These are phyloP conservation scores for Trypethelium eluteriae DNA, from an alignment of 495 filamentous ascomycete species.

Conservation along the genomic window DNA sequence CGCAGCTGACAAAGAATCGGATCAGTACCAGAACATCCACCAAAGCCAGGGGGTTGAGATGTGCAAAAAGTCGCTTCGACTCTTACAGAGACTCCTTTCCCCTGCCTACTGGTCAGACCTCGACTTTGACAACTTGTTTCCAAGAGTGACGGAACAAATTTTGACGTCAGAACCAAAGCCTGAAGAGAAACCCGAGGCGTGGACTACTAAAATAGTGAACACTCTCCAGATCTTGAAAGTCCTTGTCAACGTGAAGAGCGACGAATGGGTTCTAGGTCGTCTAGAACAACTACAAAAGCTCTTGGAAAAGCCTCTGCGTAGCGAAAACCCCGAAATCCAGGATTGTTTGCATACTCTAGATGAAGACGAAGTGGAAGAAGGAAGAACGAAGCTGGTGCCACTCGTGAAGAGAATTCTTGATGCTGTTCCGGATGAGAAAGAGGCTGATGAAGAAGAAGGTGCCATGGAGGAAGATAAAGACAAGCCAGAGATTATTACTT, in stretches of 20 bases:
- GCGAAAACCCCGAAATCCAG: slow-evolving; percentile 81
- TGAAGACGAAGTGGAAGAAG: slow-evolving; percentile 57
- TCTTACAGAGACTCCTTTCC: slow-evolving; percentile 81
- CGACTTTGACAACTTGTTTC: slow-evolving; percentile 74
- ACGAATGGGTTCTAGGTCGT: slow-evolving; percentile 81
- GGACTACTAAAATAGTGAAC: slow-evolving; percentile 79
- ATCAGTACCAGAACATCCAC: background rate
- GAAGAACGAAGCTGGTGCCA: slow-evolving; percentile 52
- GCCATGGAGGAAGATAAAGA: slow-evolving; percentile 70
- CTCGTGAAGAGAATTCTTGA: slow-evolving; percentile 76
- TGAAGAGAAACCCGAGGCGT: slow-evolving; percentile 51
- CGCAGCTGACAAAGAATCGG: slow-evolving; percentile 51
- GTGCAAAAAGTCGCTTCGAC: slow-evolving; percentile 69
- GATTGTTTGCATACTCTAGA: slow-evolving; percentile 71
- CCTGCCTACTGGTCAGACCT: slow-evolving; percentile 87
- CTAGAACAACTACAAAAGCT: slow-evolving; percentile 73
- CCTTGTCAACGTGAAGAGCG: slow-evolving; percentile 71
- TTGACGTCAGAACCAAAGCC: slow-evolving; percentile 47
- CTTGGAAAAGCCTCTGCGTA: slow-evolving; percentile 80
- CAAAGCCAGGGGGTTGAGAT: slow-evolving; percentile 52
- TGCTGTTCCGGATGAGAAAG: slow-evolving; percentile 64
- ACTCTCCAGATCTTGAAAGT: slow-evolving; percentile 83
- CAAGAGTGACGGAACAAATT: slow-evolving; percentile 78
- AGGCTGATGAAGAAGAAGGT: slow-evolving; percentile 73
- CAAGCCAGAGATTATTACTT: slow-evolving; percentile 69